A percentile compares a stretch with the other conserved stretches of the same genome.
Conservation (phyloP, 2,329 filamentous ascomycete genomes). For the Aspergillus sergii region DNA sequence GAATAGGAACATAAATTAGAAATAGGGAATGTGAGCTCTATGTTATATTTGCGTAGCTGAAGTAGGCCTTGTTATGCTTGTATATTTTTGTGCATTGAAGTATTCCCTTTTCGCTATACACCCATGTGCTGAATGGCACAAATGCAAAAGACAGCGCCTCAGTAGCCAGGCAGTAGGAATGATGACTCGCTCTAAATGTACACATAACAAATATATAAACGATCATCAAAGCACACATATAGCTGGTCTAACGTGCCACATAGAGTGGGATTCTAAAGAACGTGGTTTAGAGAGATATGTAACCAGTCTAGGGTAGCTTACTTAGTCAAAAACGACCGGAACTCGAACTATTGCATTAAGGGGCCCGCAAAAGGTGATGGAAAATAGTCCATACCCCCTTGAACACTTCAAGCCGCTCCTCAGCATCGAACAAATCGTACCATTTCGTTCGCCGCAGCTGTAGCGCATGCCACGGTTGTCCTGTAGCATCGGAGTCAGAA, state of each 20-base stretch:
- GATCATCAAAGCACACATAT: neutral
- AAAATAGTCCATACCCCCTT: constrained; percentile 61
- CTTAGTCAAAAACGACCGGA: neutral
- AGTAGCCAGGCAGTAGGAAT: neutral
- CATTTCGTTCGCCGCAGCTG: constrained; percentile 58
- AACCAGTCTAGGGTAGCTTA: neutral
- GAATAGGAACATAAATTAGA: neutral
- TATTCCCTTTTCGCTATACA: neutral
- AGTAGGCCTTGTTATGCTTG: neutral
- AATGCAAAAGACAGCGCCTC: neutral
- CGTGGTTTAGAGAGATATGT: neutral
- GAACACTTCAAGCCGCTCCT: constrained; percentile 59
- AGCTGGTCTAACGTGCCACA: neutral
- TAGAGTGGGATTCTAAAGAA: neutral
- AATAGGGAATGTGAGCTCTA: neutral
- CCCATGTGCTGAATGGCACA: neutral
- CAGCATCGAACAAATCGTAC: constrained; percentile 59
- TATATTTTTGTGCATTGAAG: neutral
- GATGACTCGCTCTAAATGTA: neutral
- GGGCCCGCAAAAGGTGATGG: constrained; percentile 52
- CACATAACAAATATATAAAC: neutral
- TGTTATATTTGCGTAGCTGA: neutral
- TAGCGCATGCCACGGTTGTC: constrained; percentile 54
- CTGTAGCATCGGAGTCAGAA: constrained; percentile 22
- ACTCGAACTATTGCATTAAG: constrained; percentile 10